Conservation (phyloP, 495 filamentous ascomycete species). For the Patellaria atrata region DNA sequence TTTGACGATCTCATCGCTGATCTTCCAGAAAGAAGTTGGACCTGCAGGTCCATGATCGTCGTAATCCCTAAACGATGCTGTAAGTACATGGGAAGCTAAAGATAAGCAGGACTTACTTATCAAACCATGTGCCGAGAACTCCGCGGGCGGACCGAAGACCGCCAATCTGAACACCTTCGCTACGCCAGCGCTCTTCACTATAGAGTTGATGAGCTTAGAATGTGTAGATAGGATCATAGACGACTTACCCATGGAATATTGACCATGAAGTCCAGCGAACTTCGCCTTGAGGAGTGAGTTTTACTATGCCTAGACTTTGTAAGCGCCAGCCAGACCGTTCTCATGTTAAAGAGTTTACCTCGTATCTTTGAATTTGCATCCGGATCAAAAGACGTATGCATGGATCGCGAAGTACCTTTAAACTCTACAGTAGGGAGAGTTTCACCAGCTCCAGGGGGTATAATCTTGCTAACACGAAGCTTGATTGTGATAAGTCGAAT, state of each 20-base stretch:
- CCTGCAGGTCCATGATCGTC: constrained; percentile 46
- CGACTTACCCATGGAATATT: constrained; percentile 35
- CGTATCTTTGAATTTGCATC: constrained; percentile 41
- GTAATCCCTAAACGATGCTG: constrained; percentile 30
- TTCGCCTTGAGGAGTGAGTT: constrained; percentile 45
- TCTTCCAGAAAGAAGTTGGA: constrained; percentile 56
- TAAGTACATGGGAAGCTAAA: not conserved
- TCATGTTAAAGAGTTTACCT: constrained; percentile 20
- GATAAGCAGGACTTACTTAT: constrained; percentile 33
- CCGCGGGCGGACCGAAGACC: constrained; percentile 42
- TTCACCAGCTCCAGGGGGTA: constrained; percentile 35
- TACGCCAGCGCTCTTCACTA: constrained; percentile 44
- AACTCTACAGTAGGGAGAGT: constrained; percentile 44
- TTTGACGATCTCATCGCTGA: constrained; percentile 30
- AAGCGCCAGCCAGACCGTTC: not conserved
- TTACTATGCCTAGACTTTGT: constrained; percentile 34
- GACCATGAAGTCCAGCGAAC: constrained; percentile 53
- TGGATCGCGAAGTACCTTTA: constrained; percentile 36
- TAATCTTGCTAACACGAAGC: constrained; percentile 37
- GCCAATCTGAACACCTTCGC: constrained; percentile 52
- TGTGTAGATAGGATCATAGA: not conserved
- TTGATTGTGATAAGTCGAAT: constrained; percentile 51
- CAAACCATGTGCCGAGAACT: constrained; percentile 52
- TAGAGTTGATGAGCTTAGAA: not conserved
- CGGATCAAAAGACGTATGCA: constrained; percentile 43